Percentiles rank a stretch among this genome's conserved stretches.
phyloP scores from a whole-genome alignment of 1,284 basidiomycete genomes.

The Pseudomicrostroma phylloplanum region DNA sequence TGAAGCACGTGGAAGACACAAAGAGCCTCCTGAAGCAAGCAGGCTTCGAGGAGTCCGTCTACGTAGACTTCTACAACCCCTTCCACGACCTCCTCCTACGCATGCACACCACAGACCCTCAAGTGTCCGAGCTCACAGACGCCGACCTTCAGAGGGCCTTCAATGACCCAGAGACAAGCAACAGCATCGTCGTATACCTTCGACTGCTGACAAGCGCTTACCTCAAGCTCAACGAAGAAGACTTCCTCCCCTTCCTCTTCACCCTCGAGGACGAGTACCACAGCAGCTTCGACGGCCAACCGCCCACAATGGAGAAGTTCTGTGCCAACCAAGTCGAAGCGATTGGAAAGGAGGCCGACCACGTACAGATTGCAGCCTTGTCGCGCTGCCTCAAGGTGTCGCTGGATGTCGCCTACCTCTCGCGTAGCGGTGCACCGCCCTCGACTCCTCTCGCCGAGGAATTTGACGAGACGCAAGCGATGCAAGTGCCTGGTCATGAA shows the following conservation, averaged over 20 bases:
- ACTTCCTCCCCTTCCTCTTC: conserved; percentile 40
- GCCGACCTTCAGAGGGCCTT: conserved; percentile 26
- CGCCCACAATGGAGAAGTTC: conserved; percentile 35
- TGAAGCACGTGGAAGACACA: conserved; percentile 27
- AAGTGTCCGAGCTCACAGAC: conserved; percentile 26
- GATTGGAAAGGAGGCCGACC: conserved; percentile 44
- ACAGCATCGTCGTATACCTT: conserved; percentile 42
- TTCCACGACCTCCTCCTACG: conserved; percentile 24
- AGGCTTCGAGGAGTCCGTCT: conserved; percentile 30
- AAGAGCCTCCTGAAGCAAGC: conserved; percentile 28
- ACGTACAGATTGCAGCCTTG: conserved; percentile 43
- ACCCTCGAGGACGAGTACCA: conserved; percentile 17
- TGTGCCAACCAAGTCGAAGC: conserved; percentile 40
- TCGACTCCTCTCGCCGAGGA: conserved; percentile 17
- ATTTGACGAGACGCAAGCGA: conserved; percentile 7
- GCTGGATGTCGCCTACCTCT: conserved; percentile 41
- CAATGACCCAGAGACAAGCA: conserved; percentile 39
- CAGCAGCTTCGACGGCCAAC: conserved; percentile 5
- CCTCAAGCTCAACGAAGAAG: conserved; percentile 37
- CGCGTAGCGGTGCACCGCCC: conserved; percentile 25
- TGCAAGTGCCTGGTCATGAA: conserved; percentile 23
- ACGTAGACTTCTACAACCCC: conserved; percentile 39
- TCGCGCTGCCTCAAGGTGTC: conserved; percentile 30
- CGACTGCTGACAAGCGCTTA: conserved; percentile 34
- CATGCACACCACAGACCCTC: conserved; percentile 29